Conservation (phyloP, 192 early-diverging fungal species). For the Linnemannia schmuckeri region DNA sequence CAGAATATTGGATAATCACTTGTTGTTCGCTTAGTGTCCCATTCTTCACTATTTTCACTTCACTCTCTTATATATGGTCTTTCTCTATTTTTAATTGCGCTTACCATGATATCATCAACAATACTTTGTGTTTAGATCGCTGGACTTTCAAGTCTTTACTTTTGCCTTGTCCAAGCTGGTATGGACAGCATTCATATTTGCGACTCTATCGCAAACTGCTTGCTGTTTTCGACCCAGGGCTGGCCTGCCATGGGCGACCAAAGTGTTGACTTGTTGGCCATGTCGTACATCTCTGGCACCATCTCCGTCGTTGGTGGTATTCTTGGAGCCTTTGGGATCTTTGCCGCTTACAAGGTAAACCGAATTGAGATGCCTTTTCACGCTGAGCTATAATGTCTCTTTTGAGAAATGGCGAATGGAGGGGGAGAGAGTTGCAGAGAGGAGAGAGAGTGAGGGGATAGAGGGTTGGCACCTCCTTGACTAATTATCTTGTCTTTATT, state of each 20-base stretch:
- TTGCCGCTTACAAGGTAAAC: slow-evolving; percentile 44
- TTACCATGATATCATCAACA: neutral
- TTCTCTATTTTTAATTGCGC: neutral
- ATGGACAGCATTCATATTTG: slow-evolving; percentile 32
- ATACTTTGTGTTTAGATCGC: slow-evolving; percentile 14
- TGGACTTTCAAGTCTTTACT: slow-evolving; percentile 40
- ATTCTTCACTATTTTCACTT: neutral
- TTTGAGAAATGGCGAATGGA: neutral
- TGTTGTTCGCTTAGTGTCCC: neutral
- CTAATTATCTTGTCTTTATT: neutral
- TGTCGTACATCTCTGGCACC: slow-evolving; percentile 49
- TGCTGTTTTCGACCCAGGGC: slow-evolving; percentile 40
- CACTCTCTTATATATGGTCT: neutral
- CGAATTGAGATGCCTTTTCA: neutral
- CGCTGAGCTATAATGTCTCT: neutral
- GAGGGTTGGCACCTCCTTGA: neutral
- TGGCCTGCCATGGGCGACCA: slow-evolving; percentile 49
- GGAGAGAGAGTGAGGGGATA: neutral
- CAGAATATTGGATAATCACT: too few species aligned
- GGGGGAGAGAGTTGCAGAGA: neutral
- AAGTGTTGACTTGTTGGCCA: slow-evolving; percentile 31
- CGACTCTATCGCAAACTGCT: slow-evolving; percentile 23
- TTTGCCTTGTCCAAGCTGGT: slow-evolving; percentile 40
- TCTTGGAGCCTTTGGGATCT: slow-evolving; percentile 44
- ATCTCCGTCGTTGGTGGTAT: slow-evolving; percentile 33